phyloP scores from a whole-genome alignment of 352 stramenopile species.

The Pilasporangium apinafurcum region DNA sequence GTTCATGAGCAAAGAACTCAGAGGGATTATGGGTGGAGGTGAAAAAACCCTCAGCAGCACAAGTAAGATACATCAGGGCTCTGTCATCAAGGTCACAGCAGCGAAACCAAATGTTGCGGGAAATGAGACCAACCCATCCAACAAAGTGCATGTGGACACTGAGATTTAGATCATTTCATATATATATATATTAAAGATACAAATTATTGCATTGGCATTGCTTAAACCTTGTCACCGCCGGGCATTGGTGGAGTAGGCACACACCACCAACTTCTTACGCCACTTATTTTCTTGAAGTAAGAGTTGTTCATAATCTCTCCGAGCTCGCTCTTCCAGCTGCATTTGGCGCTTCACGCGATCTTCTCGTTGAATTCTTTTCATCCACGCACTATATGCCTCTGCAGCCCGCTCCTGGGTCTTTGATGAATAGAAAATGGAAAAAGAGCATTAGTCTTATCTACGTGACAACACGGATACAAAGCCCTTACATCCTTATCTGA shows the following conservation, averaged over 20 bases:
- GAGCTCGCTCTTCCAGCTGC: slow-evolving; percentile 12
- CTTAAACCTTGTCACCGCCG: neutral
- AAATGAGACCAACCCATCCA: neutral
- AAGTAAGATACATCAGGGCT: slow-evolving; percentile 24
- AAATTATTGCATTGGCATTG: no score
- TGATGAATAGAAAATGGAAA: no score
- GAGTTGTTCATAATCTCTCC: slow-evolving; percentile 17
- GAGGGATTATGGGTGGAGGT: slow-evolving; percentile 53
- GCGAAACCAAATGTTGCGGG: no score
- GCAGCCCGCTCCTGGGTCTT: slow-evolving; percentile 5
- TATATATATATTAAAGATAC: no score
- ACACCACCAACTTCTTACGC: slow-evolving; percentile 65
- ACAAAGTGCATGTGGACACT: slow-evolving; percentile 33
- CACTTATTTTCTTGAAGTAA: slow-evolving; percentile 38
- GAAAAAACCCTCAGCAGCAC: no score
- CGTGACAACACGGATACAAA: no score
- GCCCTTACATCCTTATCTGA: neutral
- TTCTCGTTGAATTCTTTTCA: slow-evolving; percentile 39
- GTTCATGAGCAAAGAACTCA: slow-evolving; percentile 79
- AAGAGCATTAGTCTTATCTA: no score
- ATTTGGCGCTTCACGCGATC: slow-evolving; percentile 31
- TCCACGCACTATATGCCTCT: slow-evolving; percentile 29
- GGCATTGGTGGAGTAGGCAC: slow-evolving; percentile 56
- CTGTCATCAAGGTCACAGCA: no score
- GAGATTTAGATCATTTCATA: slow-evolving; percentile 22